Conservation (phyloP, 1,139 yeast genomes). For the Wickerhamomyces sp. region DNA sequence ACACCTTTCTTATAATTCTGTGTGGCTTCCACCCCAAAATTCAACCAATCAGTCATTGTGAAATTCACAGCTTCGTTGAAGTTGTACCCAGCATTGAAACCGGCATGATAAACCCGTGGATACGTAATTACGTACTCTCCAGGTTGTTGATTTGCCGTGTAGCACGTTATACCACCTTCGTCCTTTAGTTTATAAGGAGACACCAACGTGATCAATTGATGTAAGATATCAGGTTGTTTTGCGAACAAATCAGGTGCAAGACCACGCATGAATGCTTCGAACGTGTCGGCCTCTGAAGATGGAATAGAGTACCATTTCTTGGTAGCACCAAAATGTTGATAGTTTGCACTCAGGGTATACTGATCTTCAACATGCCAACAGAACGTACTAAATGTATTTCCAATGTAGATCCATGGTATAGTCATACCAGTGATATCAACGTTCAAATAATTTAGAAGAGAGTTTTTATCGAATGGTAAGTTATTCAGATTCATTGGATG, state of each 20-base stretch:
- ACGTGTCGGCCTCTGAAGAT: conserved; percentile 43
- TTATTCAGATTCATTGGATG: conserved; percentile 68
- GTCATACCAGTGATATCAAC: conserved; percentile 77
- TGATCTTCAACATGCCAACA: conserved; percentile 89
- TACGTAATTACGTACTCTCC: conserved; percentile 74
- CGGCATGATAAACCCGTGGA: conserved; percentile 78
- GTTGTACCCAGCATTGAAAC: conserved; percentile 73
- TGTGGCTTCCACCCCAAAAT: conserved; percentile 54
- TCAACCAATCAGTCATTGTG: conserved; percentile 65
- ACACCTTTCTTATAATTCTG: conserved; percentile 40
- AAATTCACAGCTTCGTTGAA: conserved; percentile 80
- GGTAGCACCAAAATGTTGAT: conserved; percentile 69
- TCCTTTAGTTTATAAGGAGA: conserved; percentile 60
- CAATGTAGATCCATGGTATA: conserved; percentile 75
- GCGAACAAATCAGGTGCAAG: conserved; percentile 79
- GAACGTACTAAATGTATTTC: conserved; percentile 68
- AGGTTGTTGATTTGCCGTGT: conserved; percentile 73
- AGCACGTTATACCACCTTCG: conserved; percentile 53
- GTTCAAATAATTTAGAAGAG: conserved; percentile 54
- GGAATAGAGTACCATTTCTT: conserved; percentile 82
- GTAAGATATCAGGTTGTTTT: conserved; percentile 83
- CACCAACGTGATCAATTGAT: conserved; percentile 76
- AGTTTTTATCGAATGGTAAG: conserved; percentile 61
- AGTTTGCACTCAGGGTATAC: conserved; percentile 71
- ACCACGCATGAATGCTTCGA: conserved; percentile 48